Evolutionary conservation across 75 land plant species (phyloP), one percentile per base, ranked within the genome.

Genomic region (Adiantum capillusveneris): DNA sequence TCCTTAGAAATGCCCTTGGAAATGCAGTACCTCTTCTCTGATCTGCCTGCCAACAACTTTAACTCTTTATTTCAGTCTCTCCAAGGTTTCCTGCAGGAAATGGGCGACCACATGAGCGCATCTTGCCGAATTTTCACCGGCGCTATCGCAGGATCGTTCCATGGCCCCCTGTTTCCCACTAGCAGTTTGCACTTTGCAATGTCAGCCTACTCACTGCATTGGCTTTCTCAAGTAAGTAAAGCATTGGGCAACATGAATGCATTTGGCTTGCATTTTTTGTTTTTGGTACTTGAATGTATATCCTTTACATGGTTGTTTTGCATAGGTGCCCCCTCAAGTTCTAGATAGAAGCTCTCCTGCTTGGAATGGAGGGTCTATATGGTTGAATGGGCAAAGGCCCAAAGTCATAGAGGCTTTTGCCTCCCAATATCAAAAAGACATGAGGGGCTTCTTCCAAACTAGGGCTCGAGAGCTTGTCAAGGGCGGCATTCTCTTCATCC

Each of bases 21-120:
- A 50, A 75, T 87, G 50, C 78, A 80, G 20, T 75, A 70, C 3
- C 84, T 84, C 66, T 84, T 87, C 70, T 76, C 79, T 17, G 92
- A 87, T 59, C 71, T 81, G 42, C 82, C 92, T 13, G 62, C 74
- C 29, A 87, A 81, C 60, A 88, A 87, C 62, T 87, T 87, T 78
- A 85, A 85, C 66, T 73, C 79, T 25, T 80, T 87, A 49, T 81
- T 87, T 60, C 88, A 72, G 57, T 83, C 75, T 20, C 76, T 87
- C 6, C 79, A 83, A 19, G 70, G 74, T 5, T 6, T 67, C 0
- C 25, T 56, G 27, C 29, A 53, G 29, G 36, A 22, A 0, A 57
- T 46, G 0, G 26, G 20, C 20, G 50, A 31, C 24, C 11, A 26
- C 62, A 56, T 44, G 56, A 70, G 1, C 60, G 74, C 11, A 79